These are phyloP conservation scores for Aaosphaeria arxii DNA, from an alignment of 2,329 filamentous ascomycete species.

Conservation along the genomic window DNA sequence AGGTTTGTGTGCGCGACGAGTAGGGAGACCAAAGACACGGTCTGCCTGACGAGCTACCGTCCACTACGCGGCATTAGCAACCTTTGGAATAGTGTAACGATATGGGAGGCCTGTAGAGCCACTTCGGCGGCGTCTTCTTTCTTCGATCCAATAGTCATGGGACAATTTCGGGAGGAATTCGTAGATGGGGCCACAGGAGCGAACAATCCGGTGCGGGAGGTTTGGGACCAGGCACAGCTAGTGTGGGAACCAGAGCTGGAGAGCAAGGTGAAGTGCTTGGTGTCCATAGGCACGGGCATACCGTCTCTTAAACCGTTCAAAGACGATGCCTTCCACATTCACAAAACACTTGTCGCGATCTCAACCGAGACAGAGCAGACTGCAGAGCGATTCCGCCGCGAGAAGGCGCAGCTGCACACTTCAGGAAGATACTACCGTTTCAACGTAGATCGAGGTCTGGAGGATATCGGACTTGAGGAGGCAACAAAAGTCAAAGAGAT, in stretches of 20 bases:
- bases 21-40: conserved; percentile 5
- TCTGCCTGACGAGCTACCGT: conserved; percentile 8
- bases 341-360: conserved; percentile 25
- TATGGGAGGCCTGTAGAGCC: conserved; percentile 16
- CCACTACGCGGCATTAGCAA: conserved; percentile 7
- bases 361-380: conserved; percentile 41
- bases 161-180: conserved; percentile 26
- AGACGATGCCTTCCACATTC: conserved; percentile 1
- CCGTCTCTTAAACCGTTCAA: conserved; percentile 5
- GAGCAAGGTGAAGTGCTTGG: conserved; percentile 31
- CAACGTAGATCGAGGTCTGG: conserved; percentile 42
- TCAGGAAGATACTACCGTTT: conserved; percentile 43
- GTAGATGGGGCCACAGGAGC: conserved; percentile 36
- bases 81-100: conserved; percentile 3
- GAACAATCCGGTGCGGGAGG: conserved; percentile 45
- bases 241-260: conserved; percentile 26
- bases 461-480: conserved; percentile 43
- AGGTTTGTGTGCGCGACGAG: conserved; percentile 12
- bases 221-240: conserved; percentile 33
- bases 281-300: conserved; percentile 22
- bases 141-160: conserved; percentile 38
- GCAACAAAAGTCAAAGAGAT: conserved; percentile 13
- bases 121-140: conserved; percentile 29
- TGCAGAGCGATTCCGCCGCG: conserved; percentile 35
- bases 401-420: conserved; percentile 29